Evolutionary conservation across 208 protist species (phyloP).

Genomic region (Leptomonas pyrrhocoris): DNA sequence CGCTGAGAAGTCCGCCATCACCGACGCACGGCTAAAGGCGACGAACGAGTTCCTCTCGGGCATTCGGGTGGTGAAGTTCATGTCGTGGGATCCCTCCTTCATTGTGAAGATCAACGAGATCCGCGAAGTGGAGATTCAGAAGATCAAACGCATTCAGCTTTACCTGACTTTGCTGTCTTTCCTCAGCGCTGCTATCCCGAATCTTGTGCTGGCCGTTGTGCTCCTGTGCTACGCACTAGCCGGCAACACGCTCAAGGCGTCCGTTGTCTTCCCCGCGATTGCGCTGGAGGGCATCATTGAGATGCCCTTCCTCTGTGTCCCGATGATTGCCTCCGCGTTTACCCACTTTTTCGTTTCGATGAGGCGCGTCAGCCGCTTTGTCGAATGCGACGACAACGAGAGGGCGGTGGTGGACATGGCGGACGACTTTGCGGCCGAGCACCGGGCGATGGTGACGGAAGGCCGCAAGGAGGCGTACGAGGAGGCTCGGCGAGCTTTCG

Average conservation of each 20-base stretch:
- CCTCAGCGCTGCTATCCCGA: slow-evolving; percentile 30
- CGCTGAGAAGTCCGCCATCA: slow-evolving; percentile 36
- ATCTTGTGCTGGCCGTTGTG: slow-evolving; percentile 57
- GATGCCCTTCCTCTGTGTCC: slow-evolving; percentile 70
- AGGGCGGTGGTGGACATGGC: slow-evolving; percentile 27
- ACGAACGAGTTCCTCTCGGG: slow-evolving; percentile 92
- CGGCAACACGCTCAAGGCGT: slow-evolving; percentile 68
- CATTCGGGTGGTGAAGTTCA: slow-evolving; percentile 93
- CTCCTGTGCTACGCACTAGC: slow-evolving; percentile 49
- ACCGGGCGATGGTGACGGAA: neutral
- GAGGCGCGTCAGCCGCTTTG: slow-evolving; percentile 65
- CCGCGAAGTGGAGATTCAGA: neutral
- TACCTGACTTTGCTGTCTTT: neutral
- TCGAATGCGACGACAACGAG: slow-evolving; percentile 53
- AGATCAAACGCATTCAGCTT: neutral
- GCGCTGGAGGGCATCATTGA: slow-evolving; percentile 33
- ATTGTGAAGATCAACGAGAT: neutral
- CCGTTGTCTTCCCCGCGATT: slow-evolving; percentile 57
- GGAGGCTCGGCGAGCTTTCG: neutral
- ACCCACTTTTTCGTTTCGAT: slow-evolving; percentile 78
- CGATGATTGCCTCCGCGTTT: slow-evolving; percentile 59
- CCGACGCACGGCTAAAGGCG: slow-evolving; percentile 85
- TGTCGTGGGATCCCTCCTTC: too few relatives aligned
- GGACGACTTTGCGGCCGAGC: slow-evolving; percentile 3
- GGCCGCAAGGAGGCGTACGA: neutral